Evolutionary conservation across 2,329 filamentous ascomycete species (phyloP).

Genomic region (Aspergillus bombycis): DNA sequence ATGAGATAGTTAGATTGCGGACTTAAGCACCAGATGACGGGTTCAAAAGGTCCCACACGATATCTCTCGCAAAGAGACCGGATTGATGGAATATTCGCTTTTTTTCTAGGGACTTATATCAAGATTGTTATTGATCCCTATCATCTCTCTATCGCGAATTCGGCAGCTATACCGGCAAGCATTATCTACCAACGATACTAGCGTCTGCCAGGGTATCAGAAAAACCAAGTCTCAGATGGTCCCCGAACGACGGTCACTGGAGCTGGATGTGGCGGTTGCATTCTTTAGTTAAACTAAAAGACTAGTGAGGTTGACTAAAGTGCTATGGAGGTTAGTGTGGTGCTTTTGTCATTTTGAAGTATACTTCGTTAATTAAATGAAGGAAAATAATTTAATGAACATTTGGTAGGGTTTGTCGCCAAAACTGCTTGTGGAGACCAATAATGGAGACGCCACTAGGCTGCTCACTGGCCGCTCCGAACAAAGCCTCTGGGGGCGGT

Average conservation of each 20-base stretch:
- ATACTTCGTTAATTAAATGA: conserved; percentile 1
- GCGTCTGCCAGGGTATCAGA: neutral
- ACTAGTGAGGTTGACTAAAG: conserved; percentile 15
- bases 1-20: neutral
- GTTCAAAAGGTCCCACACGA: neutral
- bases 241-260: conserved; percentile 16
- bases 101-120: neutral
- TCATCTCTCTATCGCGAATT: neutral
- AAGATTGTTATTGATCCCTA: neutral
- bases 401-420: neutral
- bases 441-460: conserved; percentile 17
- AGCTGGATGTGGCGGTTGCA: conserved; percentile 16
- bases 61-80: neutral
- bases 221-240: conserved; percentile 3
- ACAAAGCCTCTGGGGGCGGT: conserved; percentile 14
- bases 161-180: neutral
- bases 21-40: neutral
- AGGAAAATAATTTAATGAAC: conserved; percentile 3
- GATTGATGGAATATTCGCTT: neutral
- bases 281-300: conserved; percentile 12
- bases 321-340: conserved; percentile 10
- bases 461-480: conserved; percentile 15
- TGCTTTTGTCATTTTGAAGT: conserved; percentile 19
- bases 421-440: conserved; percentile 13
- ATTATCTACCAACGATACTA: conserved; percentile 4